These are phyloP conservation scores for Fusarium scirpi DNA, from an alignment of 2,329 filamentous ascomycete genomes.

Conservation along the genomic window DNA sequence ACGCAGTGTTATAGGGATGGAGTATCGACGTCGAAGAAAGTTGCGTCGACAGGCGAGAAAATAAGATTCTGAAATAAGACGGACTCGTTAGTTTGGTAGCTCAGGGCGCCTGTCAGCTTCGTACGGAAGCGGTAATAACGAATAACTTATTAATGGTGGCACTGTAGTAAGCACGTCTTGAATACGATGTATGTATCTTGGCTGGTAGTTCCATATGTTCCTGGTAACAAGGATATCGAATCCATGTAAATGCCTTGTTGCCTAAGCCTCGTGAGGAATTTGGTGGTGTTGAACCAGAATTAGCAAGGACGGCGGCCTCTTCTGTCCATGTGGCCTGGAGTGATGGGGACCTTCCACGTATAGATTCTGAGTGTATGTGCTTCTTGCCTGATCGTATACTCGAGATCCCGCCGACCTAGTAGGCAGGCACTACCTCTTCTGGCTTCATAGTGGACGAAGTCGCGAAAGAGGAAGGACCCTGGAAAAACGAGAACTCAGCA, in stretches of 20 bases:
- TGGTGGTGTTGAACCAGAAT: not conserved
- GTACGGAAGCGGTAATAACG: not conserved
- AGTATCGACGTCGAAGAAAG: not conserved
- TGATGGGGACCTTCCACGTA: not conserved
- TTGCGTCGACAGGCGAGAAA: not conserved
- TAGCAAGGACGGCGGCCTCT: not conserved
- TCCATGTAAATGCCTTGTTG: not conserved
- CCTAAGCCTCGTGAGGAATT: not conserved
- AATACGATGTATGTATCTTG: conserved; percentile 1
- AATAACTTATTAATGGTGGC: not conserved
- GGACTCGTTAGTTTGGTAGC: not conserved
- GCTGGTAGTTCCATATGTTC: not conserved
- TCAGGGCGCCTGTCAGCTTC: not conserved
- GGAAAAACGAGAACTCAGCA: not conserved
- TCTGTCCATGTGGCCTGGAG: not conserved
- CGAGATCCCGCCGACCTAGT: not conserved
- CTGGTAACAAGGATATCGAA: conserved; percentile 1
- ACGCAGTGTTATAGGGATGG: not conserved
- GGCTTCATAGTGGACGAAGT: not conserved
- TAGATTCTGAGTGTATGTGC: not conserved
- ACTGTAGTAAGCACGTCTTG: not conserved
- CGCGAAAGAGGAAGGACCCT: not conserved
- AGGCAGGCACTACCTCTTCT: not conserved
- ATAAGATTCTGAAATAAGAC: not conserved
- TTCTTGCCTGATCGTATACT: not conserved